Percentiles rank a stretch among this genome's conserved stretches.
Conservation (phyloP, 2,329 filamentous ascomycete species). For the Aspergillus pseudoviridinutans region DNA sequence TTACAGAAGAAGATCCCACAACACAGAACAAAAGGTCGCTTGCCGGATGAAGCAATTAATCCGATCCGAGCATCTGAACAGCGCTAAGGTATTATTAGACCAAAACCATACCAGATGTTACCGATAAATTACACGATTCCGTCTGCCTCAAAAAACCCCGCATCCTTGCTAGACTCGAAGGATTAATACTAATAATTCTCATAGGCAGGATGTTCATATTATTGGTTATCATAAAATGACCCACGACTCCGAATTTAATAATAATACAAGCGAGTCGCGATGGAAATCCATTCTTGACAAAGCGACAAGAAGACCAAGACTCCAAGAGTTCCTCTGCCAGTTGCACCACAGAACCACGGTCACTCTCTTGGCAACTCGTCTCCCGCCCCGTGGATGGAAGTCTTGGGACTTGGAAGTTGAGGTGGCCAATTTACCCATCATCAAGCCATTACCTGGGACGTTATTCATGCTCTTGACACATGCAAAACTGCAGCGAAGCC, state of each 20-base stretch:
- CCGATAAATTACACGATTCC: background rate
- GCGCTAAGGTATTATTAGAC: background rate
- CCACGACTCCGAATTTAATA: background rate
- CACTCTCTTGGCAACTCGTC: constrained; percentile 3
- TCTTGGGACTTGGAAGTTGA: constrained; percentile 1
- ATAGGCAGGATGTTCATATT: background rate
- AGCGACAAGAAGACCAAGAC: background rate
- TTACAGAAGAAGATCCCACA: background rate
- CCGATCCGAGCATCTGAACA: background rate
- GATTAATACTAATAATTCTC: background rate
- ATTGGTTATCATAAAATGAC: background rate
- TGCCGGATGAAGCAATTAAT: background rate
- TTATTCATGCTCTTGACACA: background rate
- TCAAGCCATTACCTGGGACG: background rate
- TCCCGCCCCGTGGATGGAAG: constrained; percentile 6
- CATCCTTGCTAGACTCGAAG: background rate
- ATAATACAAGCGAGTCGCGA: background rate
- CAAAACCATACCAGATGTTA: background rate
- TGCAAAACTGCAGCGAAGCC: background rate
- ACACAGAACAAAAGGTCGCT: background rate
- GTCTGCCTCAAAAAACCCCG: background rate
- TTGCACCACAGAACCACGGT: background rate
- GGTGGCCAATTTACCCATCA: background rate
- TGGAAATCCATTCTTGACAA: background rate
- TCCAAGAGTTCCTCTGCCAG: background rate